Evolutionary conservation across 2,329 filamentous ascomycete species (phyloP).

Genomic region (Fusarium tuaranense): DNA sequence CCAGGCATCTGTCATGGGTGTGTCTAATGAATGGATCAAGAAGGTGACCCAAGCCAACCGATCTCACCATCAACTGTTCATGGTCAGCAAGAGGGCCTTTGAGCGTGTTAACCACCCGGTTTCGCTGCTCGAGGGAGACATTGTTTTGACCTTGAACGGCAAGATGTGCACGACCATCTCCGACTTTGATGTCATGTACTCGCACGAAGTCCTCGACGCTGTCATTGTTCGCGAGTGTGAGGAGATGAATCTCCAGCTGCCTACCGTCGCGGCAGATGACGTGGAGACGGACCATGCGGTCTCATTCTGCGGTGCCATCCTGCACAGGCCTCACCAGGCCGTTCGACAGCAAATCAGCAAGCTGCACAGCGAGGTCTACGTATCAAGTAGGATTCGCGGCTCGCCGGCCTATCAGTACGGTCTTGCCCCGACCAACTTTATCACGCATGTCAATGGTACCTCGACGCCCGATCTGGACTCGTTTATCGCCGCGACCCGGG

Average conservation of each 20-base stretch:
- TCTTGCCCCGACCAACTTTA: constrained; percentile 95
- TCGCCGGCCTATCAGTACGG: constrained; percentile 91
- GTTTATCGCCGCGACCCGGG: constrained; percentile 84
- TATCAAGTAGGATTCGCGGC: constrained; percentile 85
- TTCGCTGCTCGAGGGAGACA: constrained; percentile 87
- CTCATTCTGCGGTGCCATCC: constrained; percentile 92
- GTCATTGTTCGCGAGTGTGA: constrained; percentile 87
- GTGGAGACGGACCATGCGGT: constrained; percentile 93
- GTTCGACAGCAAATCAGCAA: constrained; percentile 98
- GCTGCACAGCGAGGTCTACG: constrained; percentile 95
- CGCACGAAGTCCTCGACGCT: constrained; percentile 83
- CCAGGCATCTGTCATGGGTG: constrained; percentile 96
- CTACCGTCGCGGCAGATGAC: constrained; percentile 88
- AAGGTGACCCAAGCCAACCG: constrained; percentile 90
- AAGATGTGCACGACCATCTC: constrained; percentile 93
- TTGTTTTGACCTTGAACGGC: constrained; percentile 90
- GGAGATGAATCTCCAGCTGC: constrained; percentile 80
- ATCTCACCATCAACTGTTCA: constrained; percentile 95
- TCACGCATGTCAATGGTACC: constrained; percentile 93
- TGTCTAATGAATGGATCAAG: constrained; percentile 94
- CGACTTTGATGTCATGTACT: constrained; percentile 97
- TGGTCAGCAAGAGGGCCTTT: constrained; percentile 91
- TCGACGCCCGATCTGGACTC: constrained; percentile 83
- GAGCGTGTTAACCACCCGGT: constrained; percentile 63
- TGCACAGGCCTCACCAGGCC: constrained; percentile 94